Evolutionary conservation across 176 grass and related monocot genomes (phyloP).

Genomic region (Poa annua): DNA sequence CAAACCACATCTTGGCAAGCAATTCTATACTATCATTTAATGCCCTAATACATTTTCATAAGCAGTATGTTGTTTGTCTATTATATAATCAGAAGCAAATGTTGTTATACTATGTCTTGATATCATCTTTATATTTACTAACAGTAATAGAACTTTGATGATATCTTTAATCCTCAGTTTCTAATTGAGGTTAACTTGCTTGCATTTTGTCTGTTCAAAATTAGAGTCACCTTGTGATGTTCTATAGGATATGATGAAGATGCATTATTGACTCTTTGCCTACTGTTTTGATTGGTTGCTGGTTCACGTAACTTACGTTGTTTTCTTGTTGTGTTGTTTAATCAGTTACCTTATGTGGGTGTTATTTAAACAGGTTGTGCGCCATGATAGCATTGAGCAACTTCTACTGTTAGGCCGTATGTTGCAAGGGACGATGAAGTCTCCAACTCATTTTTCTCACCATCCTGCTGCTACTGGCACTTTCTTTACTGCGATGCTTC

Average conservation of each 20-base stretch:
- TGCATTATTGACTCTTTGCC: constrained; percentile 11
- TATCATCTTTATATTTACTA: constrained; percentile 9
- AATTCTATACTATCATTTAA: constrained; percentile 27
- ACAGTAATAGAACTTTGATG: not conserved
- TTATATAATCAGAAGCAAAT: constrained; percentile 1
- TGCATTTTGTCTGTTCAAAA: constrained; percentile 17
- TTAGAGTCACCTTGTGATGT: not conserved
- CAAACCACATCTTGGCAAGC: constrained; percentile 3
- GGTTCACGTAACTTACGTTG: not conserved
- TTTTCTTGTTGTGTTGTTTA: constrained; percentile 13
- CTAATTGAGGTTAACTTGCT: constrained; percentile 17
- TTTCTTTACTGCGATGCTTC: constrained; percentile 95
- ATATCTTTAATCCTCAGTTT: constrained; percentile 11
- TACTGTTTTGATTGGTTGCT: constrained; percentile 4
- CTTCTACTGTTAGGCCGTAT: constrained; percentile 91
- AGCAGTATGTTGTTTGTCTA: not conserved
- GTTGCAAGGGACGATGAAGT: constrained; percentile 99
- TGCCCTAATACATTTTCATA: not conserved
- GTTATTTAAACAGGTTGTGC: constrained; percentile 73
- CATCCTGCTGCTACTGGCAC: constrained; percentile 94
- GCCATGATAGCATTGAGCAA: constrained; percentile 96
- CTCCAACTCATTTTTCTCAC: constrained; percentile 80
- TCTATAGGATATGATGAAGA: constrained; percentile 8
- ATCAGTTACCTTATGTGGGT: constrained; percentile 16
- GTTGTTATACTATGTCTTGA: constrained; percentile 1